These are phyloP conservation scores for Cladophialophora chaetospira DNA, from an alignment of 2,329 filamentous ascomycete genomes.

Conservation along the genomic window DNA sequence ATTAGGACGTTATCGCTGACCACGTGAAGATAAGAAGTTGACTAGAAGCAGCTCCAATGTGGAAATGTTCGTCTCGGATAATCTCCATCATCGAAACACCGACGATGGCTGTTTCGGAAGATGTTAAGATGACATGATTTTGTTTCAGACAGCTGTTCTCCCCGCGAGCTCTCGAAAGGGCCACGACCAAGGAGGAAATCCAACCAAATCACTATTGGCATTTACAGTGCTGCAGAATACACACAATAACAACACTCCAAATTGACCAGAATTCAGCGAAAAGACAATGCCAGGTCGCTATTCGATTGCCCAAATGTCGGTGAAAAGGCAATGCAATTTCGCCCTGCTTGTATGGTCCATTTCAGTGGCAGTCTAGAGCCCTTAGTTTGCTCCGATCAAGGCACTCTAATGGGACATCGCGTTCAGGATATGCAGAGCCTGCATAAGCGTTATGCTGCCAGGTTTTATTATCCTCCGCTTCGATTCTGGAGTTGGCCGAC, in stretches of 20 bases:
- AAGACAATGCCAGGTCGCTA: constrained; percentile 3
- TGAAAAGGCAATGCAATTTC: constrained; percentile 20
- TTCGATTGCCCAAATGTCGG: constrained; percentile 26
- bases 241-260: not conserved
- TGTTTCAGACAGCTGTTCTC: constrained; percentile 21
- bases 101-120: constrained; percentile 23
- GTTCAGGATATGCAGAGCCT: constrained; percentile 6
- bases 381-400: not conserved
- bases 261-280: not conserved
- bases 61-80: constrained; percentile 23
- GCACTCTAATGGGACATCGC: constrained; percentile 14
- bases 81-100: constrained; percentile 10
- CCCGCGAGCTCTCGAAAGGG: too few relatives aligned
- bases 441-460: constrained; percentile 6
- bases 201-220: too few relatives aligned
- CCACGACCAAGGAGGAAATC: too few relatives aligned
- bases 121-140: constrained; percentile 17
- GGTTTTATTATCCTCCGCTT: constrained; percentile 8
- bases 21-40: constrained; percentile 24
- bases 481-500: constrained; percentile 8
- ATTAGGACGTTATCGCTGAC: constrained; percentile 5
- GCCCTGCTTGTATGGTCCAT: not conserved
- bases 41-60: constrained; percentile 14
- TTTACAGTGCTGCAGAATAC: constrained; percentile 25
- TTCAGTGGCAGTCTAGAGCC: not conserved